A percentile compares a stretch with the other conserved stretches of the same genome.
Evolutionary conservation across 495 filamentous ascomycete genomes (phyloP).

Genomic region (Trichoderma gamsii): DNA sequence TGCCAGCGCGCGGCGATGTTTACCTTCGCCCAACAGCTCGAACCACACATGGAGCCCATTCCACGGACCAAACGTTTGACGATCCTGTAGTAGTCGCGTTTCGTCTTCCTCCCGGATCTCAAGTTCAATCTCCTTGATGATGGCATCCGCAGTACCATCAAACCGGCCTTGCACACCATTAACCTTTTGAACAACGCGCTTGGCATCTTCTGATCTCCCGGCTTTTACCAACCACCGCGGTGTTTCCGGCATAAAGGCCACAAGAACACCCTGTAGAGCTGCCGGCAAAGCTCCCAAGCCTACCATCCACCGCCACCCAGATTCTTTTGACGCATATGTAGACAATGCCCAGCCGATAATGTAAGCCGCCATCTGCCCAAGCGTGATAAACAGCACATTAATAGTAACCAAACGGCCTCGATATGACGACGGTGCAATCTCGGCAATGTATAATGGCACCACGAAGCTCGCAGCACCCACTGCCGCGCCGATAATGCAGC

Average conservation of each 20-base stretch:
- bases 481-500: conserved; percentile 72
- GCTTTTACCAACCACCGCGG: conserved; percentile 79
- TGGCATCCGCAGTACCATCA: conserved; percentile 45
- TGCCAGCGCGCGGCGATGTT: conserved; percentile 69
- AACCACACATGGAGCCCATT: conserved; percentile 40
- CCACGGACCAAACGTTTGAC: conserved; percentile 20
- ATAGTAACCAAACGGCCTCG: conserved; percentile 75
- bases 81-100: conserved; percentile 32
- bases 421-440: conserved; percentile 68
- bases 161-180: conserved; percentile 9
- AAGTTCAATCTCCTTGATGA: conserved; percentile 58
- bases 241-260: conserved; percentile 72
- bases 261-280: conserved; percentile 56
- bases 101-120: conserved; percentile 64
- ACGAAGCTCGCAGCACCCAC: conserved; percentile 80
- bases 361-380: conserved; percentile 83
- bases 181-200: conserved; percentile 56
- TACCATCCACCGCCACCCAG: conserved; percentile 85
- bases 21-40: conserved; percentile 53
- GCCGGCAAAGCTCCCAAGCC: conserved; percentile 78
- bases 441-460: conserved; percentile 79
- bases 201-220: conserved; percentile 53
- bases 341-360: conserved; percentile 63
- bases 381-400: conserved; percentile 71
- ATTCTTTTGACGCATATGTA: conserved; percentile 39